A percentile compares a stretch with the other conserved stretches of the same genome.
Evolutionary conservation across 1,284 basidiomycete genomes (phyloP).

Genomic region (Naganishia cerealis): DNA sequence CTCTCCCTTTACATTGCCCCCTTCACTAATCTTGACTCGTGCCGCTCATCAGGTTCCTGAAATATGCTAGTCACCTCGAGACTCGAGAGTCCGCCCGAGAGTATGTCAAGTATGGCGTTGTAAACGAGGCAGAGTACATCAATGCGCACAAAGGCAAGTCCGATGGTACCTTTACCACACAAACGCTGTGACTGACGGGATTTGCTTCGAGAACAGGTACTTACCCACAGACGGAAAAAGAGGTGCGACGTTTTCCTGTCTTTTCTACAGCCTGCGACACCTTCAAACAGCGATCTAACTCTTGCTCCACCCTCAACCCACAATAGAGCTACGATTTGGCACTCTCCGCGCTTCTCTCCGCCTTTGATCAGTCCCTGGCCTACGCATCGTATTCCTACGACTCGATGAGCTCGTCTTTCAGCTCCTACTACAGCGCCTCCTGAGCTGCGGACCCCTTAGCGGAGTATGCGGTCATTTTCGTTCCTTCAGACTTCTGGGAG

Average conservation of each 20-base stretch:
- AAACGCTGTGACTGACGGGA: not conserved
- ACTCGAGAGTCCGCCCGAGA: conserved; percentile 21
- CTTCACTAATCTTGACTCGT: not conserved
- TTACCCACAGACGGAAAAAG: conserved; percentile 20
- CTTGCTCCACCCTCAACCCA: not conserved
- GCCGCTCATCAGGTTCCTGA: conserved; percentile 25
- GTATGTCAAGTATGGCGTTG: conserved; percentile 25
- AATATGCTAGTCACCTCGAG: conserved; percentile 21
- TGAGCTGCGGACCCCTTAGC: conserved; percentile 25
- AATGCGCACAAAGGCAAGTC: conserved; percentile 25
- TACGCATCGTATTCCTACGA: conserved; percentile 24
- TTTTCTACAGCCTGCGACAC: not conserved
- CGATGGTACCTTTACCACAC: not conserved
- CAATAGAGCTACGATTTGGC: conserved; percentile 20
- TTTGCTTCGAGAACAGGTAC: not conserved
- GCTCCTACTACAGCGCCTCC: conserved; percentile 45
- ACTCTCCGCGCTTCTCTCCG: conserved; percentile 10
- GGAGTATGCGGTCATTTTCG: not conserved
- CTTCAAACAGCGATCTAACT: not conserved
- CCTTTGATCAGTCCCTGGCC: conserved; percentile 12
- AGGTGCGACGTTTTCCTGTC: not conserved
- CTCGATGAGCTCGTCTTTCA: conserved; percentile 24
- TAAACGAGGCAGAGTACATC: conserved; percentile 29
- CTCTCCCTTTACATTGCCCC: not conserved
- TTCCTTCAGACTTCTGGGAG: not conserved